These are phyloP conservation scores for Beauveria caledonica DNA, from an alignment of 2,329 filamentous ascomycete genomes.

Conservation along the genomic window DNA sequence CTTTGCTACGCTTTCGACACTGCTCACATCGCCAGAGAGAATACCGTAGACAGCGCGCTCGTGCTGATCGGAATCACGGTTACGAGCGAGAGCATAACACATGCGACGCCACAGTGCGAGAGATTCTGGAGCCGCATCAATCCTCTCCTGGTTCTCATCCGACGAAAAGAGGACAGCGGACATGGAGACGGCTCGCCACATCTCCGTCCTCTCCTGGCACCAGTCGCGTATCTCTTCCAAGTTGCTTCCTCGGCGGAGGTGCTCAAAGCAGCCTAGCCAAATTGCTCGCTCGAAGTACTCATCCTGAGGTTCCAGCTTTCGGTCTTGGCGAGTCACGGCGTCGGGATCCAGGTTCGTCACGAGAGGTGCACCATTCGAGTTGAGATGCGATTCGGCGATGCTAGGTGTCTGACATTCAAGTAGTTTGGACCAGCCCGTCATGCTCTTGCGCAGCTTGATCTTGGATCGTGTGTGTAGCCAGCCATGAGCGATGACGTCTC, in stretches of 20 bases:
- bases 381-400: conserved; percentile 47
- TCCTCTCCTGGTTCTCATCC: conserved; percentile 33
- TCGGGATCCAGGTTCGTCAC: conserved; percentile 91
- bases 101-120: conserved; percentile 67
- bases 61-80: conserved; percentile 63
- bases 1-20: conserved; percentile 67
- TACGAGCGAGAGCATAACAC: conserved; percentile 63
- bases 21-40: conserved; percentile 74
- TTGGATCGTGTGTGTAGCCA: conserved; percentile 87
- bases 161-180: conserved; percentile 58
- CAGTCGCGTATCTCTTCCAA: conserved; percentile 71
- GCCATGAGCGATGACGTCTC: conserved; percentile 75
- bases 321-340: conserved; percentile 69
- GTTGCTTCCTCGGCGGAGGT: conserved; percentile 74
- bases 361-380: conserved; percentile 53
- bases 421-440: conserved; percentile 58
- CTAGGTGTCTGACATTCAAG: conserved; percentile 55
- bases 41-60: conserved; percentile 87
- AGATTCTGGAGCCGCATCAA: conserved; percentile 32
- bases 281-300: conserved; percentile 83
- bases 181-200: conserved; percentile 80
- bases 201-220: conserved; percentile 78
- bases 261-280: conserved; percentile 91
- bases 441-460: conserved; percentile 82
- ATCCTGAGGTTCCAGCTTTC: conserved; percentile 72